A percentile compares a stretch with the other conserved stretches of the same genome.
phyloP scores from a whole-genome alignment of 345 rosid species.

The Hypericum perforatum region DNA sequence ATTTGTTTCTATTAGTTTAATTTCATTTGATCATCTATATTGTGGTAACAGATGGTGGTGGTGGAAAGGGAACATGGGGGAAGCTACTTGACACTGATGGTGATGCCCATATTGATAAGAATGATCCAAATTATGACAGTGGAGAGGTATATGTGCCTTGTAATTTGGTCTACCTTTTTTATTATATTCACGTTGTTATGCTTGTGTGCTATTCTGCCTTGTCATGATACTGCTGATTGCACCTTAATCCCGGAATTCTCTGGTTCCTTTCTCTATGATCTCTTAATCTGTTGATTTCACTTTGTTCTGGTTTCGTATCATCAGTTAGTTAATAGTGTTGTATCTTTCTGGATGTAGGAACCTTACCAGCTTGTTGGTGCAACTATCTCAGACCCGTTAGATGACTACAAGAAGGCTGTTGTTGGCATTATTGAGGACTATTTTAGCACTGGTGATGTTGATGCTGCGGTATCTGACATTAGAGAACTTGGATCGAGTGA shows the following conservation, averaged over 20 bases:
- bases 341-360: conserved; percentile 34
- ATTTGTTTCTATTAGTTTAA: neutral
- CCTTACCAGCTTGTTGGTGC: conserved; percentile 82
- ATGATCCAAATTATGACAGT: conserved; percentile 97
- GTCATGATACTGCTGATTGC: neutral
- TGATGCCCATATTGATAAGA: conserved; percentile 59
- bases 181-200: neutral
- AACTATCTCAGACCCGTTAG: conserved; percentile 76
- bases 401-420: conserved; percentile 88
- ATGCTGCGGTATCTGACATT: conserved; percentile 84
- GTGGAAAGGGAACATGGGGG: conserved; percentile 99
- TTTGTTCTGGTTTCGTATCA: neutral
- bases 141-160: conserved; percentile 63
- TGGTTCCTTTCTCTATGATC: neutral
- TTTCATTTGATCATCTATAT: conserved; percentile 9
- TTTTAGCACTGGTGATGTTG: conserved; percentile 84
- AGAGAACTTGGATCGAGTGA: conserved; percentile 85
- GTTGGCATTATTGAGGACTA: conserved; percentile 80
- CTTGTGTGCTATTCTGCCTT: neutral
- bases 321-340: conserved; percentile 6
- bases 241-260: neutral
- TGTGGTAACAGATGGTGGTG: conserved; percentile 67
- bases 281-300: neutral
- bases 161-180: conserved; percentile 6
- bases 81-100: conserved; percentile 80